These are phyloP conservation scores for Ambrosia artemisiifolia DNA, from an alignment of 129 eudicot species.

Conservation along the genomic window DNA sequence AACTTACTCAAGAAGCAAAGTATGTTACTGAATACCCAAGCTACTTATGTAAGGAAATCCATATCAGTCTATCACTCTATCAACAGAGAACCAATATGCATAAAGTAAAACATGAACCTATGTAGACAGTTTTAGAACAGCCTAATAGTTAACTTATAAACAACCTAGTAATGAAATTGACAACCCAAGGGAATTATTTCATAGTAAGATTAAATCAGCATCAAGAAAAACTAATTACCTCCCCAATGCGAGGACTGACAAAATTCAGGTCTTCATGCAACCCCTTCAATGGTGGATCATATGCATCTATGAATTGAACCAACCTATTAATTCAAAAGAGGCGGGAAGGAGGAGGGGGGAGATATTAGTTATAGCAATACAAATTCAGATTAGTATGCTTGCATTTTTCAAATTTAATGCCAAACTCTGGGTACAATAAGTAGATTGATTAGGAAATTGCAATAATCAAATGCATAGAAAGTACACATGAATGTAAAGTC, in stretches of 20 bases:
- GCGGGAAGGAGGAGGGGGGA: neutral
- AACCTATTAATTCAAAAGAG: constrained; percentile 46
- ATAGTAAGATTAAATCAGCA: constrained; percentile 14
- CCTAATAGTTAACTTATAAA: constrained; percentile 1
- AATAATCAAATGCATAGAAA: constrained; percentile 8
- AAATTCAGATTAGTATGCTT: constrained; percentile 18
- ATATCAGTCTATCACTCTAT: neutral
- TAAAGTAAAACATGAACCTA: constrained; percentile 21
- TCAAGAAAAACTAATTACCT: constrained; percentile 48
- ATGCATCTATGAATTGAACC: constrained; percentile 86
- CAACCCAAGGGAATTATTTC: constrained; percentile 4
- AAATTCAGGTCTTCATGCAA: constrained; percentile 94
- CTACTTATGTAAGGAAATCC: neutral
- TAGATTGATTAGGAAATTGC: constrained; percentile 7
- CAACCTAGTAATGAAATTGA: constrained; percentile 14
- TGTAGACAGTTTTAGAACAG: neutral
- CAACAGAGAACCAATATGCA: neutral
- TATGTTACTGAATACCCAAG: neutral
- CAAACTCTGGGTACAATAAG: neutral
- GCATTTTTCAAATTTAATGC: neutral
- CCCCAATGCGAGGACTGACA: constrained; percentile 99
- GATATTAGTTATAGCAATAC: constrained; percentile 9
- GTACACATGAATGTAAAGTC: neutral
- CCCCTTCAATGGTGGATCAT: constrained; percentile 94
- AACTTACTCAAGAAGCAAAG: constrained; percentile 10